Percentiles rank a stretch among this genome's conserved stretches.
phyloP scores from a whole-genome alignment of 2,329 filamentous ascomycete species.

The Bipolaris cookei region DNA sequence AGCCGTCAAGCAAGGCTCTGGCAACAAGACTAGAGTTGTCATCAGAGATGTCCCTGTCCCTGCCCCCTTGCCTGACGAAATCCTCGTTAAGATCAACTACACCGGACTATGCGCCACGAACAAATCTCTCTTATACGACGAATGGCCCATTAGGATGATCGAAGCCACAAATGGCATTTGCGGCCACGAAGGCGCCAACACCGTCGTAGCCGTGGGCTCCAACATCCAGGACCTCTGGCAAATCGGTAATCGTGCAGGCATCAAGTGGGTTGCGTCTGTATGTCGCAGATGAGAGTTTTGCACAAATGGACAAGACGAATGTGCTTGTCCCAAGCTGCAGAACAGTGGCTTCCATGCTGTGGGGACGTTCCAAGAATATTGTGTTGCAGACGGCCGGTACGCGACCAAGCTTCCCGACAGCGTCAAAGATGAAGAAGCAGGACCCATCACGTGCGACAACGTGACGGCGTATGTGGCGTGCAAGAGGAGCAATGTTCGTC shows the following conservation, averaged over 20 bases:
- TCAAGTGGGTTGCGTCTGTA: conserved; percentile 81
- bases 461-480: conserved; percentile 58
- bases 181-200: conserved; percentile 76
- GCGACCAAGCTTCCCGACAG: conserved; percentile 54
- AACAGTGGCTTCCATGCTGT: conserved; percentile 68
- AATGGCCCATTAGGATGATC: conserved; percentile 45
- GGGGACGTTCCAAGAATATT: conserved; percentile 53
- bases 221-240: conserved; percentile 70
- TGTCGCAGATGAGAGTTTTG: conserved; percentile 85
- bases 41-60: conserved; percentile 42
- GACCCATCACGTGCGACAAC: conserved; percentile 49
- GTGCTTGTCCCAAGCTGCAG: conserved; percentile 57
- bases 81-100: conserved; percentile 62
- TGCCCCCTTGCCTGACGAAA: conserved; percentile 57
- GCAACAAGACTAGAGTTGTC: conserved; percentile 26
- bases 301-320: conserved; percentile 62
- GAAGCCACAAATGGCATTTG: conserved; percentile 61
- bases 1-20: conserved; percentile 44
- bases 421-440: conserved; percentile 54
- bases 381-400: conserved; percentile 54
- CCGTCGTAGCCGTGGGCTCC: conserved; percentile 73
- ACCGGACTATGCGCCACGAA: conserved; percentile 65
- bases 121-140: conserved; percentile 47
- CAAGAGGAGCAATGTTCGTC: conserved; percentile 42
- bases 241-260: conserved; percentile 59